phyloP scores from a whole-genome alignment of 768 basidiomycete species.

The Lepiota venenata region DNA sequence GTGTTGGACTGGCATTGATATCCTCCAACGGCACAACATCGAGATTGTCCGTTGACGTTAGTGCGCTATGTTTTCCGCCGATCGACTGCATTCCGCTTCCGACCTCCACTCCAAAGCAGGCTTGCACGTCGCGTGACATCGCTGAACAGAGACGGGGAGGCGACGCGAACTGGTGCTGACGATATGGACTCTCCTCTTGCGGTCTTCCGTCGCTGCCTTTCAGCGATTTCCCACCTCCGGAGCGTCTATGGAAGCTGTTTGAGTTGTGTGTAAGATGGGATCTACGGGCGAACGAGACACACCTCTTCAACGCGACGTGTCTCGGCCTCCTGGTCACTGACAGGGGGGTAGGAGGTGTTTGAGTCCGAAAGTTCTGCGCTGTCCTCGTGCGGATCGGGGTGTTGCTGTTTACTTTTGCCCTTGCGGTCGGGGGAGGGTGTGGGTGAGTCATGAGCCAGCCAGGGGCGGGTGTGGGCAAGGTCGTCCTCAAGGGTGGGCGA shows the following conservation, averaged over 20 bases:
- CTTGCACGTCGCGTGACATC: slow-evolving; percentile 59
- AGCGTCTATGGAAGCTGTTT: slow-evolving; percentile 50
- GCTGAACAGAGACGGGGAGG: slow-evolving; percentile 46
- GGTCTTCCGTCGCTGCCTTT: slow-evolving; percentile 71
- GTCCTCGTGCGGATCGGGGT: slow-evolving; percentile 14
- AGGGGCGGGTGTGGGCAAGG: slow-evolving; percentile 23
- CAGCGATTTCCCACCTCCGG: slow-evolving; percentile 73
- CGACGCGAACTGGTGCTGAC: slow-evolving; percentile 15
- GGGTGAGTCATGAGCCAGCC: slow-evolving; percentile 19
- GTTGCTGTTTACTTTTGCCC: slow-evolving; percentile 21
- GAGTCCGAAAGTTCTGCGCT: slow-evolving; percentile 15
- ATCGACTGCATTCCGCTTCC: slow-evolving; percentile 26
- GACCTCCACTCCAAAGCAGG: slow-evolving; percentile 47
- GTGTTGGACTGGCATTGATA: slow-evolving; percentile 39
- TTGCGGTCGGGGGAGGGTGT: slow-evolving; percentile 20
- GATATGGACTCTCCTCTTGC: slow-evolving; percentile 49
- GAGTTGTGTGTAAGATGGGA: slow-evolving; percentile 9
- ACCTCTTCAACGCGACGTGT: slow-evolving; percentile 74
- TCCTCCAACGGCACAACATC: slow-evolving; percentile 55
- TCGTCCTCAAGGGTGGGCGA: slow-evolving; percentile 39
- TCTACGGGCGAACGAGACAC: slow-evolving; percentile 10
- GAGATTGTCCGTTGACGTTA: slow-evolving; percentile 49
- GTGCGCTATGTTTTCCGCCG: slow-evolving; percentile 38
- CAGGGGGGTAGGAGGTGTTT: slow-evolving; percentile 56
- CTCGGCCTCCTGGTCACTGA: slow-evolving; percentile 61